phyloP scores from a whole-genome alignment of 1,284 basidiomycete species.

The Schizophyllum amplum region DNA sequence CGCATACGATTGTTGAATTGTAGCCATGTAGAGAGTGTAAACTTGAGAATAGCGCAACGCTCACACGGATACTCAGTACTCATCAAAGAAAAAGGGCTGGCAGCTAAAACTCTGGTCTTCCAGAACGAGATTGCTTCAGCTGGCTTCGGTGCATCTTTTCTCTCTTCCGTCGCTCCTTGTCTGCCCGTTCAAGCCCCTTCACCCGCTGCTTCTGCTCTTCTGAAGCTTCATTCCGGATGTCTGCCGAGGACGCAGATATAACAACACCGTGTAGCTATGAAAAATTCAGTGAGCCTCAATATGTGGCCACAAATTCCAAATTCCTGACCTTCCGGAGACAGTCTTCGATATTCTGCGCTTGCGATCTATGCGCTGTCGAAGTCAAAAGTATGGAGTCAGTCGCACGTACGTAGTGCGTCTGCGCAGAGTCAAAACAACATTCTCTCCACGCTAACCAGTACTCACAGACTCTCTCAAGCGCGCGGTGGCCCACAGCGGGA shows the following conservation, averaged over 20 bases:
- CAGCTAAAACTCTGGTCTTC: neutral
- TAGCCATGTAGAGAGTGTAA: no score
- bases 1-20: no score
- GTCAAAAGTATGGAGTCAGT: slow-evolving; percentile 58
- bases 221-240: slow-evolving; percentile 47
- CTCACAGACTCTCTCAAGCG: slow-evolving; percentile 44
- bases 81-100: no score
- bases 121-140: slow-evolving; percentile 20
- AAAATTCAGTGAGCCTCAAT: neutral
- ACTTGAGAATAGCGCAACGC: no score
- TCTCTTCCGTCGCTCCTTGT: slow-evolving; percentile 34
- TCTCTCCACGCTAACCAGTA: neutral
- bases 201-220: slow-evolving; percentile 50
- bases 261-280: slow-evolving; percentile 49
- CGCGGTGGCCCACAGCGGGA: slow-evolving; percentile 59
- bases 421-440: slow-evolving; percentile 1
- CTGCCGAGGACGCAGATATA: slow-evolving; percentile 34
- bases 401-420: slow-evolving; percentile 63
- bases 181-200: slow-evolving; percentile 32
- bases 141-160: slow-evolving; percentile 47
- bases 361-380: slow-evolving; percentile 62
- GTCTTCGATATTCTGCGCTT: slow-evolving; percentile 65
- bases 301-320: neutral
- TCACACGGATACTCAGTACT: no score
- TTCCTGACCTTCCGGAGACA: slow-evolving; percentile 55